These are phyloP conservation scores for Apiospora malaysiana DNA, from an alignment of 2,329 filamentous ascomycete species.

Conservation along the genomic window DNA sequence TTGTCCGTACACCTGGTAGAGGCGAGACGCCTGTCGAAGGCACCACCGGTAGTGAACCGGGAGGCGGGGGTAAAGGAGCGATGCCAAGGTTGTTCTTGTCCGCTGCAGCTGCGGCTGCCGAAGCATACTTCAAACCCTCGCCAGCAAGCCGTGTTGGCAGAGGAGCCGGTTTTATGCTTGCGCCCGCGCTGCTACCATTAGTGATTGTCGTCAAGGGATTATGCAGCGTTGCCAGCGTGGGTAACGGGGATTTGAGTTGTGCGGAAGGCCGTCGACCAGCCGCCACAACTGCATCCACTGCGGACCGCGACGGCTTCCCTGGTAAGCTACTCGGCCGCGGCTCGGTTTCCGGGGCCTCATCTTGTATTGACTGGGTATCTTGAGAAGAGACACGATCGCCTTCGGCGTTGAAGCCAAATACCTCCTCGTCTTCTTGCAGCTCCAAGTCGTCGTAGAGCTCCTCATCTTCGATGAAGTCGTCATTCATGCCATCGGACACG, in stretches of 20 bases:
- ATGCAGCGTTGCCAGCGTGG: conserved; percentile 90
- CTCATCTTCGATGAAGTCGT: conserved; percentile 94
- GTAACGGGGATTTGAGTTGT: conserved; percentile 91
- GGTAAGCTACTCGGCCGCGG: conserved; percentile 49
- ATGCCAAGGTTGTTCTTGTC: conserved; percentile 91
- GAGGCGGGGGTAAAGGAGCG: conserved; percentile 89
- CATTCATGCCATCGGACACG: conserved; percentile 84
- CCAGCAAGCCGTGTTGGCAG: conserved; percentile 83
- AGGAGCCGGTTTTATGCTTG: conserved; percentile 90
- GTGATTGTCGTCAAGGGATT: conserved; percentile 68
- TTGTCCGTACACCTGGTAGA: conserved; percentile 57
- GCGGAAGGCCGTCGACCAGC: conserved; percentile 77
- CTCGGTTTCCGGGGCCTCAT: conserved; percentile 73
- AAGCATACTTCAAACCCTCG: conserved; percentile 95
- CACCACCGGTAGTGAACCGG: conserved; percentile 56
- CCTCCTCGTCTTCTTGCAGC: conserved; percentile 88
- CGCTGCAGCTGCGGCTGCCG: conserved; percentile 88
- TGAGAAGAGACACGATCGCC: conserved; percentile 92
- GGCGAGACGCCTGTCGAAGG: conserved; percentile 49
- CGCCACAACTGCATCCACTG: conserved; percentile 61
- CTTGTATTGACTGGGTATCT: conserved; percentile 89
- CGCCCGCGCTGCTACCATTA: conserved; percentile 57
- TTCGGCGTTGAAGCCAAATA: conserved; percentile 80
- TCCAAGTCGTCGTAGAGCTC: conserved; percentile 94
- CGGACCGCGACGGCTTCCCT: conserved; percentile 58